phyloP scores from a whole-genome alignment of 2,329 filamentous ascomycete species.

The Mollisiaceae sp. region DNA sequence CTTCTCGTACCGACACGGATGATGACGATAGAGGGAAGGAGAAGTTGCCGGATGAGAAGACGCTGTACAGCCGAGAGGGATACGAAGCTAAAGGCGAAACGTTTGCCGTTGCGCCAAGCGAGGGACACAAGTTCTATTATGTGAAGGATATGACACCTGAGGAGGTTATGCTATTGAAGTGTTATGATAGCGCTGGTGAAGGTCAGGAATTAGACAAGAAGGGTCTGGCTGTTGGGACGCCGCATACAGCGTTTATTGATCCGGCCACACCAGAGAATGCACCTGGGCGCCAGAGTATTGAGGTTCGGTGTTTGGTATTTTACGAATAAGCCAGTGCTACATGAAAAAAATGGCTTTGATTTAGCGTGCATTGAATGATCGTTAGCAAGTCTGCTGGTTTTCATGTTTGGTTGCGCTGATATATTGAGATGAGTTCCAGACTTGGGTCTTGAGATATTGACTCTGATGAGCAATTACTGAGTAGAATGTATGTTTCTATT shows the following conservation, averaged over 20 bases:
- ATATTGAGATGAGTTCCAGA: background rate
- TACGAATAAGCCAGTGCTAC: conserved; percentile 17
- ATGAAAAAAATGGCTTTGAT: background rate
- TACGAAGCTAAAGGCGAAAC: conserved; percentile 70
- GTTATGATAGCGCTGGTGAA: conserved; percentile 26
- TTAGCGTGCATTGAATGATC: conserved; percentile 1
- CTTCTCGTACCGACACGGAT: conserved; percentile 59
- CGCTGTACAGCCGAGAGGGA: conserved; percentile 56
- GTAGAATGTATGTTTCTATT: background rate
- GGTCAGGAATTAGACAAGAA: conserved; percentile 18
- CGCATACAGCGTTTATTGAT: conserved; percentile 28
- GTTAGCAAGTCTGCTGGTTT: background rate
- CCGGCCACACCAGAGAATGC: conserved; percentile 21
- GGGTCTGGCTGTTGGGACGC: conserved; percentile 24
- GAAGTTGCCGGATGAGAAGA: conserved; percentile 53
- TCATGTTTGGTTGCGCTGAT: no score
- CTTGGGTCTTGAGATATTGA: background rate
- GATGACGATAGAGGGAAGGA: conserved; percentile 53
- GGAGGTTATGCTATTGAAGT: conserved; percentile 30
- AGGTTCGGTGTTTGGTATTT: conserved; percentile 28
- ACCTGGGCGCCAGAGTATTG: conserved; percentile 26
- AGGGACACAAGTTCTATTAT: conserved; percentile 67
- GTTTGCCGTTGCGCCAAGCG: conserved; percentile 61
- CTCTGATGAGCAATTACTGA: background rate
- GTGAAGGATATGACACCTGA: conserved; percentile 65